Evolutionary conservation across 106 monocot species (phyloP).

Genomic region (Dendrobium chrysotoxum): DNA sequence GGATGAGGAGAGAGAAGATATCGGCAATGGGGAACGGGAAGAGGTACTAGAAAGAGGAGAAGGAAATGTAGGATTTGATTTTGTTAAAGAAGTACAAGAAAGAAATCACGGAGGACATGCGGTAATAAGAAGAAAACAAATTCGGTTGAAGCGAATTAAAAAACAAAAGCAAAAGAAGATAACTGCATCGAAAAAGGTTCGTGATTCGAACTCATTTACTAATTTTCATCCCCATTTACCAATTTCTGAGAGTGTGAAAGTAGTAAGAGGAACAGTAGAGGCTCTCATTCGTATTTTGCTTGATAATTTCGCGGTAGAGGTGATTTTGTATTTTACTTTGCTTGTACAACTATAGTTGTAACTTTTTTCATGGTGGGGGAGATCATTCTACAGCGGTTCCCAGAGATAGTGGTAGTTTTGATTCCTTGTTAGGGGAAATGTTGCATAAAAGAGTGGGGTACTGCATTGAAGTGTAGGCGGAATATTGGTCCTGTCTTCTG

Average conservation of each 20-base stretch:
- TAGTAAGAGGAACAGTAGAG: no score
- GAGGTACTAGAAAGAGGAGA: no score
- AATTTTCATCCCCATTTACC: not conserved
- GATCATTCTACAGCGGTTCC: no score
- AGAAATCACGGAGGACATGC: not conserved
- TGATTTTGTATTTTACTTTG: not conserved
- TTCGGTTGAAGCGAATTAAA: not conserved
- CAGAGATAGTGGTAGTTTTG: no score
- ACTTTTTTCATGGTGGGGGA: no score
- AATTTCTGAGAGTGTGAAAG: no score
- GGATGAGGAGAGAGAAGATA: not conserved
- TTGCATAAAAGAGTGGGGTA: no score
- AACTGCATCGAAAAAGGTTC: not conserved
- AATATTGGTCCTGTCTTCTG: no score
- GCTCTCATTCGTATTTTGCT: not conserved
- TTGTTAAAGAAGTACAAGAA: slow-evolving; percentile 5
- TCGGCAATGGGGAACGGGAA: not conserved
- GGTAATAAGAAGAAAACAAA: not conserved
- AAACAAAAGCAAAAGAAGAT: not conserved
- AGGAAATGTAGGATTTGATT: not conserved
- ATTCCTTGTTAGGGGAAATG: no score
- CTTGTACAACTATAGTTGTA: no score
- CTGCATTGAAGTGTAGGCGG: no score
- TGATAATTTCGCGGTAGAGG: not conserved
- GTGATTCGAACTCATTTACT: not conserved